Conservation (phyloP, 176 grass and related monocot genomes). For the Poa pratensis region DNA sequence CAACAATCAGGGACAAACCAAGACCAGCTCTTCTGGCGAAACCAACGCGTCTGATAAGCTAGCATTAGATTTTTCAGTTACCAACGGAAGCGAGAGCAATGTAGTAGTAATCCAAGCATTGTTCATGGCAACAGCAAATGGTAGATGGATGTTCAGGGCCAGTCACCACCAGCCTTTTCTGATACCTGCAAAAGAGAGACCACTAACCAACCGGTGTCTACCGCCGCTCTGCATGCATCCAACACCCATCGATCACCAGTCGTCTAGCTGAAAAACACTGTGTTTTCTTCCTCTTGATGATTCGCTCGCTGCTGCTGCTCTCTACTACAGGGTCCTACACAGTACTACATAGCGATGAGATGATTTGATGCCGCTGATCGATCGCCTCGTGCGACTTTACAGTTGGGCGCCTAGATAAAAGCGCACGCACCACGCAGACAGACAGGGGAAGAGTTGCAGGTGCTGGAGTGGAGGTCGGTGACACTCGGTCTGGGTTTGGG, state of each 20-base stretch:
- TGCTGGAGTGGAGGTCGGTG: not conserved
- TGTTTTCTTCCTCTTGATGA: conserved; percentile 39
- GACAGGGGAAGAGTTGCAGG: not conserved
- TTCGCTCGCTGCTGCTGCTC: conserved; percentile 45
- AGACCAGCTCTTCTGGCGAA: not conserved
- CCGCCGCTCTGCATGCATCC: conserved; percentile 14
- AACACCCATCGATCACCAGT: conserved; percentile 31
- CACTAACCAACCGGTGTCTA: not conserved
- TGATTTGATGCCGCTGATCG: not conserved
- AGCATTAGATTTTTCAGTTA: not conserved
- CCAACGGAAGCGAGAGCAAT: not conserved
- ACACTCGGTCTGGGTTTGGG: not conserved
- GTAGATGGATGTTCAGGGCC: conserved; percentile 25
- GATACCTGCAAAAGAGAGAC: conserved; percentile 30
- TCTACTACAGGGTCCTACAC: conserved; percentile 32
- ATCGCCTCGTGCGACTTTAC: conserved; percentile 21
- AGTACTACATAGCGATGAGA: too few species aligned
- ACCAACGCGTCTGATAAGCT: not conserved
- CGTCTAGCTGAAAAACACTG: not conserved
- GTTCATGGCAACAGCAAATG: conserved; percentile 5
- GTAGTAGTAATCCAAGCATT: not conserved
- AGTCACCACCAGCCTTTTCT: conserved; percentile 22
- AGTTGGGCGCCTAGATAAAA: conserved; percentile 14
- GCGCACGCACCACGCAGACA: not conserved
- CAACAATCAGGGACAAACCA: not conserved